Evolutionary conservation across 768 basidiomycete species (phyloP).

Genomic region (Lactarius pseudohatsudake): DNA sequence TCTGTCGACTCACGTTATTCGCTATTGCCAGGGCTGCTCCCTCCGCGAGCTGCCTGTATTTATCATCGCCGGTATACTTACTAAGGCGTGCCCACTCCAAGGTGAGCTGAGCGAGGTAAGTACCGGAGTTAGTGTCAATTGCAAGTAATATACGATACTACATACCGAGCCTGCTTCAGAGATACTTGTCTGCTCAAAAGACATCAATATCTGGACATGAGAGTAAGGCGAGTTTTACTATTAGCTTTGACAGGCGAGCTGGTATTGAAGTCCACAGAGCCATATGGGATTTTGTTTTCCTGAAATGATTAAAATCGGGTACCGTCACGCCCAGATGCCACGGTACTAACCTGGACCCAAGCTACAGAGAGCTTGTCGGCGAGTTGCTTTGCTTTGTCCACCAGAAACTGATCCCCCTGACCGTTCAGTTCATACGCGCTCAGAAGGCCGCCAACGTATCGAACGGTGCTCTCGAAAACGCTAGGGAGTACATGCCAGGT

Average conservation of each 20-base stretch:
- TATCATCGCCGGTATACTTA: slow-evolving; percentile 57
- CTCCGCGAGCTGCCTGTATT: slow-evolving; percentile 54
- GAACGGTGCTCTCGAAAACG: slow-evolving; percentile 77
- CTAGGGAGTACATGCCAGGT: slow-evolving; percentile 35
- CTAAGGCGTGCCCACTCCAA: slow-evolving; percentile 55
- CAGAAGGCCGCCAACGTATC: slow-evolving; percentile 64
- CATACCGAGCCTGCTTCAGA: slow-evolving; percentile 47
- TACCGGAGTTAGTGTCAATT: neutral
- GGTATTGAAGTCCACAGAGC: slow-evolving; percentile 41
- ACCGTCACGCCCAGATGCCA: neutral
- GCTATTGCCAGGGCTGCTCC: slow-evolving; percentile 54
- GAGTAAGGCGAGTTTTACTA: slow-evolving; percentile 37
- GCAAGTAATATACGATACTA: neutral
- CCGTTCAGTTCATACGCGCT: slow-evolving; percentile 69
- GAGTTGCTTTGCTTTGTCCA: slow-evolving; percentile 61
- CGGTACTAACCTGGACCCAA: slow-evolving; percentile 50
- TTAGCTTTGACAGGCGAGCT: slow-evolving; percentile 35
- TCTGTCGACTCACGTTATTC: slow-evolving; percentile 35
- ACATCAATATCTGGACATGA: slow-evolving; percentile 46
- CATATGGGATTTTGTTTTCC: slow-evolving; percentile 41
- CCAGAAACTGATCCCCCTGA: slow-evolving; percentile 45
- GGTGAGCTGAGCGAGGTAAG: slow-evolving; percentile 42
- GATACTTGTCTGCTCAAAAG: slow-evolving; percentile 47
- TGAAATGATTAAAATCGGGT: slow-evolving; percentile 2
- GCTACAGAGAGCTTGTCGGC: slow-evolving; percentile 63